Evolutionary conservation across 2,329 filamentous ascomycete genomes (phyloP).

Genomic region (Cladosporium halotolerans): DNA sequence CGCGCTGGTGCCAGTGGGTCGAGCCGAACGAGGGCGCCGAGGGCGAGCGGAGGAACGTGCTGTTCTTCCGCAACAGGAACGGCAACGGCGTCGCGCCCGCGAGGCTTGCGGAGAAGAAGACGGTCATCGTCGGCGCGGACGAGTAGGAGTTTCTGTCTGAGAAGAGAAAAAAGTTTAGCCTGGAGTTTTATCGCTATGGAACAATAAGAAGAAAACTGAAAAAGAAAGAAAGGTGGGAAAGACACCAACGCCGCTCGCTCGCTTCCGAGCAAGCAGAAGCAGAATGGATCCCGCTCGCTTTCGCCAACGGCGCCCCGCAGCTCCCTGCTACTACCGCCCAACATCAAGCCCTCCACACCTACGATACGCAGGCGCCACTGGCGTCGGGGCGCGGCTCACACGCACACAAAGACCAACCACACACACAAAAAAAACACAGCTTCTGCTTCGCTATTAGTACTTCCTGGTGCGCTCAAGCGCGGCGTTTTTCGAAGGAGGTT

Average conservation of each 20-base stretch:
- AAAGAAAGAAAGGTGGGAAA: background rate
- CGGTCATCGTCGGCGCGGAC: background rate
- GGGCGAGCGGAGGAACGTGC: conserved; percentile 74
- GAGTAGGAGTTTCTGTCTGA: background rate
- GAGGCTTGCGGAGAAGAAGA: conserved; percentile 19
- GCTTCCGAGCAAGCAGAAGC: background rate
- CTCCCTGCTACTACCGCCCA: background rate
- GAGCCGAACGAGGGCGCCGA: conserved; percentile 78
- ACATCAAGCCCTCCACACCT: background rate
- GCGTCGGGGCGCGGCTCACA: background rate
- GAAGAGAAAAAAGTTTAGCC: background rate
- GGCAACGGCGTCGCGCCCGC: conserved; percentile 62
- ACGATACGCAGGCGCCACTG: too few species aligned
- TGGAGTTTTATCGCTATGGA: background rate
- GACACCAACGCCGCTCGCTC: background rate
- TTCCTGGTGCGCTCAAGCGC: conserved; percentile 8
- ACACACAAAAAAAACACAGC: background rate
- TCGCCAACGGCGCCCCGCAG: background rate
- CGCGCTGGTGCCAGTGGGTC: conserved; percentile 92
- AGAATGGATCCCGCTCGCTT: background rate
- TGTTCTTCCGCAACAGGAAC: conserved; percentile 96
- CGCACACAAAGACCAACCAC: background rate
- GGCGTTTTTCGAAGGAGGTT: background rate
- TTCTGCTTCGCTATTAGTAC: background rate
- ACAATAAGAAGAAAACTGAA: background rate